Evolutionary conservation across 208 protist species (phyloP).

Genomic region (Trypanosoma platydactyli): DNA sequence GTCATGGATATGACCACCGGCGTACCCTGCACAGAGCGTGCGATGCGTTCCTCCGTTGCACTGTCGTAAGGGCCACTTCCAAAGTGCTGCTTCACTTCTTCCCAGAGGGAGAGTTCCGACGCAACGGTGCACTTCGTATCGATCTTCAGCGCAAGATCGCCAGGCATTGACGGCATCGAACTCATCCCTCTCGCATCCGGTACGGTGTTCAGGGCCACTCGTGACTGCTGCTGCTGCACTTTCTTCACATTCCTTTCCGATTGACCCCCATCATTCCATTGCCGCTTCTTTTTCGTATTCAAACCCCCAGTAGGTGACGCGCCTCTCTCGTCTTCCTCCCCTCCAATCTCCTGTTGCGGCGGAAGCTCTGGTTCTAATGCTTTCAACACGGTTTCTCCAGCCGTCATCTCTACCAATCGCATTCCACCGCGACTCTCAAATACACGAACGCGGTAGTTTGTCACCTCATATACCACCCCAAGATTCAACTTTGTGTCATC

Average conservation of each 20-base stretch:
- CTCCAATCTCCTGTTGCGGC: neutral
- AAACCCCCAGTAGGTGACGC: neutral
- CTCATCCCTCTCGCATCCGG: neutral
- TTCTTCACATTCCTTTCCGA: neutral
- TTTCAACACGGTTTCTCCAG: constrained; percentile 14
- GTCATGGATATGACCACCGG: constrained; percentile 67
- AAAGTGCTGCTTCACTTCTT: constrained; percentile 83
- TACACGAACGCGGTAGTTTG: constrained; percentile 51
- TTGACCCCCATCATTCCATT: neutral
- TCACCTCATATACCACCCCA: constrained; percentile 59
- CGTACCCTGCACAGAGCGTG: constrained; percentile 58
- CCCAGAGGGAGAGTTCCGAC: constrained; percentile 76
- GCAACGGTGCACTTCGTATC: constrained; percentile 89
- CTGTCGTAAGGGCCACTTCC: constrained; percentile 75
- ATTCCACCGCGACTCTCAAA: constrained; percentile 56
- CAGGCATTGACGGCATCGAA: constrained; percentile 15
- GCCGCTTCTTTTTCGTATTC: neutral
- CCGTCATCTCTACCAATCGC: constrained; percentile 64
- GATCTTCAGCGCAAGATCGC: constrained; percentile 68
- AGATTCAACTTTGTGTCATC: constrained; percentile 21
- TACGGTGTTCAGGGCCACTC: neutral
- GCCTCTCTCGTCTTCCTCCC: neutral
- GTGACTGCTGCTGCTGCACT: neutral
- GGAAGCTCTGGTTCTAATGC: neutral
- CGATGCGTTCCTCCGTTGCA: constrained; percentile 62